Conservation (phyloP, 257 asterid species). For the Nicotiana attenuata region DNA sequence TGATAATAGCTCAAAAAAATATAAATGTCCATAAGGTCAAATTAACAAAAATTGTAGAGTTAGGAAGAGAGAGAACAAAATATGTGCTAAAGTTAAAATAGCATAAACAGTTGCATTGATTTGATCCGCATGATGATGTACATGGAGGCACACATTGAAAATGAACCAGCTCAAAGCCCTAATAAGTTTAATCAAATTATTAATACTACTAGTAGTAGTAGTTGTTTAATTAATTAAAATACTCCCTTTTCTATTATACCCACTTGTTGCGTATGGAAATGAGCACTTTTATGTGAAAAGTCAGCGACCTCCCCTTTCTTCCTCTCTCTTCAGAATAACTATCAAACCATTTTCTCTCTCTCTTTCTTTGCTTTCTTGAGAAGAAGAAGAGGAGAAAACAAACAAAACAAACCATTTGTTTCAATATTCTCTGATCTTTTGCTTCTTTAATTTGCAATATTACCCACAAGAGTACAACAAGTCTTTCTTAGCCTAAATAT, state of each 20-base stretch:
- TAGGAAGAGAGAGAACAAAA: conserved; percentile 9
- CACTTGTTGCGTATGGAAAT: conserved; percentile 43
- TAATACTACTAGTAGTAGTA: conserved; percentile 7
- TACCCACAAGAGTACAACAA: neutral
- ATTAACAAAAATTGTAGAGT: no score
- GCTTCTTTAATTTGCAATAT: neutral
- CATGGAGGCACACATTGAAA: conserved; percentile 10
- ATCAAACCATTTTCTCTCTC: conserved; percentile 15
- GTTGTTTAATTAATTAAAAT: neutral
- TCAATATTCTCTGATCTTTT: neutral
- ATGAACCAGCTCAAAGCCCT: conserved; percentile 24
- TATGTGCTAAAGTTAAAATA: conserved; percentile 21
- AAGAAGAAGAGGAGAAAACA: neutral
- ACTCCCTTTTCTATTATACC: conserved; percentile 13
- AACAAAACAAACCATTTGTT: conserved; percentile 4
- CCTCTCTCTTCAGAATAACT: conserved; percentile 17
- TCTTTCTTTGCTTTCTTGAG: conserved; percentile 3
- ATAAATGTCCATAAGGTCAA: neutral
- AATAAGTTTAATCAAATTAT: conserved; percentile 23
- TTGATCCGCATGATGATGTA: conserved; percentile 28
- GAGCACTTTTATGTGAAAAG: conserved; percentile 48
- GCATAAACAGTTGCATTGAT: conserved; percentile 37
- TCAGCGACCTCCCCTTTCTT: conserved; percentile 44
- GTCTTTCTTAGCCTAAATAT: conserved; percentile 12
- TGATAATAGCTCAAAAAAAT: neutral